Base-by-base conservation (phyloP, 2,329 filamentous ascomycete species). In the Nemania abortiva region DNA sequence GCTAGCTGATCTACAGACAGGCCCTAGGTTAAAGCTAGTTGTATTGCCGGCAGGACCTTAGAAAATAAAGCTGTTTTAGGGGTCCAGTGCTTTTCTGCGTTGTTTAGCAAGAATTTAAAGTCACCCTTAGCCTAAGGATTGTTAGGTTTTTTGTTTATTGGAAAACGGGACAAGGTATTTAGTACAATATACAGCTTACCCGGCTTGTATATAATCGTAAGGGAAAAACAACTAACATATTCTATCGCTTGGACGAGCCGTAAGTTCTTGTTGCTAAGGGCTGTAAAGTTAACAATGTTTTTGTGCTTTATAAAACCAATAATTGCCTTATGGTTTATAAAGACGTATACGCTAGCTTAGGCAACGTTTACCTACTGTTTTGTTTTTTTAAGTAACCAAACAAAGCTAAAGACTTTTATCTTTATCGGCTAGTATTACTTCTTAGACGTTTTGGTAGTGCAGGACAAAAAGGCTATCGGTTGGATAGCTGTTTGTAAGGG, bases 241-340 rank as follows among this genome's bases (percentile, higher is more conserved):
- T 60, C 57, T 27, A 60, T 34, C 3, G 57, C 57, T 5, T 42
- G 45, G 18, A 60, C 29, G 3, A 60, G 6, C 0, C 45, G 27
- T 4, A 34, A 9, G 15, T 50, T 52, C 9, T 34, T 52, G 29
- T 37, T 52, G 13, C 27, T 37, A 1, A 52, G 9, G 18, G 57
- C 56, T 2, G 56, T 52, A 15, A 45, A 60, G 20, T 60, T 60
- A 9, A 60, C 45, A 2, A 60, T 22, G n/a, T 60, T 29, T n/a
- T n/a, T 24, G 15, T 6, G 31, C 6, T 6, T 7, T 39, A 27
- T 10, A 1, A 60, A 15, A 1, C 57, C 57, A 3, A 60, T 6
- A 2, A 60, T 60, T 13, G 45, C 57, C 11, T 18, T 60, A n/a
- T 39, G 31, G n/a, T 60, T 45, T 15, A 45, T 60, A 29, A 60